Base-by-base conservation (phyloP, 768 basidiomycete species). In the Neoboletus magnificus region DNA sequence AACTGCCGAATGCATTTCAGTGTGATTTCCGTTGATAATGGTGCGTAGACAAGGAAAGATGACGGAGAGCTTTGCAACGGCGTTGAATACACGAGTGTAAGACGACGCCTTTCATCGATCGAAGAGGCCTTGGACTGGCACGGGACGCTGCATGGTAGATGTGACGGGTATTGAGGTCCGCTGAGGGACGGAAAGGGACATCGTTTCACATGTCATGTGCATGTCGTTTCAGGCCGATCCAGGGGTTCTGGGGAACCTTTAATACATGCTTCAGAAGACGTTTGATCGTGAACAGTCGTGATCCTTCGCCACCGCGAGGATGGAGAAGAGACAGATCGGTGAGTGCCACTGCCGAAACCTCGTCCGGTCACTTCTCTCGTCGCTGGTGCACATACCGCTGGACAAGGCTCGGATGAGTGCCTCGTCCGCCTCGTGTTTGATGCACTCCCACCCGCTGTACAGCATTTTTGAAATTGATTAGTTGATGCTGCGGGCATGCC, bases 391-490 rank as follows among this genome's bases (percentile, higher is more conserved):
- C 47, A 16, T n/a, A 15, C 37, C 37, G 0, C 10, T 39, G 3
- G 32, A 33, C 45, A 18, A 4, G 30, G 49, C 29, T 37, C 18
- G 36, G 36, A 37, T 3, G 36, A n/a, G 36, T n/a, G 16, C 43
- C 7, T 51, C 13, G 32, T 30, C 33, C 2, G 18, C 54, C 54
- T 40, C 54, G 32, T 54, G 54, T 54, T 33, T 40, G 53, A 54
- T 54, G 39, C 12, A 13, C 33, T 20, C 36, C 32, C 53, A 27
- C 53, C 32, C 23, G 35, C 18, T 13, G 53, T 41, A 54, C 53
- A 54, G 53, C 51, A 35, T 54, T 33, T 39, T 54, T n/a, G 23
- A 54, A 54, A 41, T 54, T 54, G 53, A 40, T 54, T 53, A 7
- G 18, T 1, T 30, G 45, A 20, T 18, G 16, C 52, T 50, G 48